Conservation (phyloP, 768 basidiomycete genomes). For the Tulasnella calospora region DNA sequence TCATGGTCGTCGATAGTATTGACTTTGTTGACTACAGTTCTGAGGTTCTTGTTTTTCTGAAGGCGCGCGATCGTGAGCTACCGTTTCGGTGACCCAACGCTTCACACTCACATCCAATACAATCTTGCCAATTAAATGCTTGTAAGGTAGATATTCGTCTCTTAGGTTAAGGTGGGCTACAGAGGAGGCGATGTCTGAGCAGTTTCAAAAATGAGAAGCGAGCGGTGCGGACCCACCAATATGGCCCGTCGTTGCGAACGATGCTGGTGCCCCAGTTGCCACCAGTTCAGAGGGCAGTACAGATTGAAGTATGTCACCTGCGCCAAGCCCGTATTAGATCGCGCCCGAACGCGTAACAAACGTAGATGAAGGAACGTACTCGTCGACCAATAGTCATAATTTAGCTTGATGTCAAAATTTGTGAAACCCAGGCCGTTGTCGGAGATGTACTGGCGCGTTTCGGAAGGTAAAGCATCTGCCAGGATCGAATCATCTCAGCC, state of each 20-base stretch:
- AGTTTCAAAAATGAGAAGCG: neutral
- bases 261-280: slow-evolving; percentile 71
- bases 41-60: slow-evolving; percentile 80
- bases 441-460: slow-evolving; percentile 38
- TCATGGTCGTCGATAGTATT: slow-evolving; percentile 90
- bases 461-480: slow-evolving; percentile 7
- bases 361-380: slow-evolving; percentile 45
- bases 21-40: slow-evolving; percentile 96
- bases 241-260: slow-evolving; percentile 86
- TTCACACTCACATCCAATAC: slow-evolving; percentile 70
- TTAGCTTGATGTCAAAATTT: slow-evolving; percentile 47
- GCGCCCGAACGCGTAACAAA: neutral
- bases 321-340: neutral
- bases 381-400: slow-evolving; percentile 85
- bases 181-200: neutral
- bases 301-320: slow-evolving; percentile 79
- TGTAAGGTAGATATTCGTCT: slow-evolving; percentile 87
- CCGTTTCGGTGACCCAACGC: neutral
- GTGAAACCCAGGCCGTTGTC: slow-evolving; percentile 50
- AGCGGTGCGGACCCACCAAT: slow-evolving; percentile 56
- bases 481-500: neutral
- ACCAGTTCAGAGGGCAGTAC: slow-evolving; percentile 70
- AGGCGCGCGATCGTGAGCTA: neutral
- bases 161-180: slow-evolving; percentile 88
- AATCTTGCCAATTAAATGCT: slow-evolving; percentile 83